Evolutionary conservation across 2,329 filamentous ascomycete species (phyloP), one percentile per base, ranked within the genome.

Genomic region (Fusarium humuli): DNA sequence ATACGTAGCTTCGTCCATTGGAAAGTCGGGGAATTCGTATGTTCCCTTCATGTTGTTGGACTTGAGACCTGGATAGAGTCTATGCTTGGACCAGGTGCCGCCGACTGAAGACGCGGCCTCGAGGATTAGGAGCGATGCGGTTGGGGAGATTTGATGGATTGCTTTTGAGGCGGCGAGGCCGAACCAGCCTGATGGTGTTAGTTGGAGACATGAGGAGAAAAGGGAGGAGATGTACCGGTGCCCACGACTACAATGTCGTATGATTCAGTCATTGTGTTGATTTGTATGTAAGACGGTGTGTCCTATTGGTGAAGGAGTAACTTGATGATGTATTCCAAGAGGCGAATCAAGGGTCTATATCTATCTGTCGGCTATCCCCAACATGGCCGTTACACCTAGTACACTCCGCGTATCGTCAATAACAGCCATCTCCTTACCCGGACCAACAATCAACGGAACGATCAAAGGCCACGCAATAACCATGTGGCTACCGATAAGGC

Each of bases 11-110:
- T 79, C 77, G 11, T 79, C 75, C 87, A 91, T 89, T 7, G 88
- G 87, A 61, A 89, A 90, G 67, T 91, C 90, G 9, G 84, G 85
- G 67, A 84, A 91, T 73, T 91, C 89, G 71, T 89, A 90, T 2
- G 85, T 86, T 22, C 89, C 89, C 10, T 86, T 76, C 75, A 90
- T 82, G 69, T 91, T 91, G 78, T 92, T 92, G 5, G 87, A 86
- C 62, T 87, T 88, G 46, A 92, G 81, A 4, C 86, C 87, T 0
- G 86, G 84, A 75, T 91, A 88, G 1, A 91, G 78, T 2, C 88
- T 83, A 27, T 88, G 79, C 55, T 84, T 79, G 7, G 86, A 84
- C 90, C 89, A 91, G 12, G 86, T 86, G 7, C 90, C 90, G 2
- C 90, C 90, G 41, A 87, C 76, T 3, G 85, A 83, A 22, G 79